phyloP scores from a whole-genome alignment of 1,284 basidiomycete species.

The Boletus smithii region DNA sequence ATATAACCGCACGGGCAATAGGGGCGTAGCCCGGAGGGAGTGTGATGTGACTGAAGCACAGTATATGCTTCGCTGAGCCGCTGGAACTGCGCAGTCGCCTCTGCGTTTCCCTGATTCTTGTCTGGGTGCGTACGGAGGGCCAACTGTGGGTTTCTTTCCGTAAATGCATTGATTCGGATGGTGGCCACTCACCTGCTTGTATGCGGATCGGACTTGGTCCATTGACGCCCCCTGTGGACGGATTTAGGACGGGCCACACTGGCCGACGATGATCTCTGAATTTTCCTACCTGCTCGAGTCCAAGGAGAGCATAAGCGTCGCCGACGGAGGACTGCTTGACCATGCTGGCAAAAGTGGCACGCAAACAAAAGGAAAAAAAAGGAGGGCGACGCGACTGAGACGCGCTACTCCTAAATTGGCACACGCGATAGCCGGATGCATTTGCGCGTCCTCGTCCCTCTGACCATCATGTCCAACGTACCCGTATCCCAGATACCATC shows the following conservation, averaged over 20 bases:
- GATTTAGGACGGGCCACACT: conserved; percentile 4
- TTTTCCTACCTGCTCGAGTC: conserved; percentile 52
- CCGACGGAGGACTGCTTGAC: conserved; percentile 36
- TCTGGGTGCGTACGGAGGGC: conserved; percentile 71
- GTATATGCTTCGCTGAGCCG: conserved; percentile 65
- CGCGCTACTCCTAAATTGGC: conserved; percentile 24
- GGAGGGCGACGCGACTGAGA: conserved; percentile 29
- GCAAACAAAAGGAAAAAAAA: conserved; percentile 7
- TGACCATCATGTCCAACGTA: conserved; percentile 16
- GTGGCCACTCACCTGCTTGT: conserved; percentile 53
- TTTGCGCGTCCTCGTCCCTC: conserved; percentile 5
- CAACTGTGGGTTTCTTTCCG: conserved; percentile 38
- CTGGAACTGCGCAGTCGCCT: conserved; percentile 68
- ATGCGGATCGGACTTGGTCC: conserved; percentile 61
- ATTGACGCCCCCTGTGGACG: conserved; percentile 51
- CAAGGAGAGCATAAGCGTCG: conserved; percentile 56
- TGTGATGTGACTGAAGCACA: conserved; percentile 53
- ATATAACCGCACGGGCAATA: conserved; percentile 17
- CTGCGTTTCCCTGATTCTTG: conserved; percentile 61
- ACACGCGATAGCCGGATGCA: not conserved
- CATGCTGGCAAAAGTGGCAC: conserved; percentile 30
- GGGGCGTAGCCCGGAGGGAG: conserved; percentile 26
- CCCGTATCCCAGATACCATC: conserved; percentile 1
- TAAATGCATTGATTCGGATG: not conserved
- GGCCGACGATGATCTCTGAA: not conserved